phyloP scores from a whole-genome alignment of 2,329 filamentous ascomycete species.

The Aspergillus sp. region DNA sequence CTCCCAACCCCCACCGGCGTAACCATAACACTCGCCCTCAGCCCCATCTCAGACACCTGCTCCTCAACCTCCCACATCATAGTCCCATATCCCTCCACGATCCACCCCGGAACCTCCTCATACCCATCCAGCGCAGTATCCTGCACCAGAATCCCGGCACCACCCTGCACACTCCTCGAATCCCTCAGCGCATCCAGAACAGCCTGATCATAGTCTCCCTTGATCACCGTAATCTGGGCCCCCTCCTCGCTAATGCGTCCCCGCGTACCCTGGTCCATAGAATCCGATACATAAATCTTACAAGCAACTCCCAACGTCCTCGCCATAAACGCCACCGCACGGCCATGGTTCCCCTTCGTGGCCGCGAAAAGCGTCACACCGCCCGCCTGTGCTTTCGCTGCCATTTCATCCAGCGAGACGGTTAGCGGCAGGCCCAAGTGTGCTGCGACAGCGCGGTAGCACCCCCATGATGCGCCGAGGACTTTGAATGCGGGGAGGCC shows the following conservation, averaged over 20 bases:
- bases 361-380: slow-evolving; percentile 58
- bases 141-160: slow-evolving; percentile 59
- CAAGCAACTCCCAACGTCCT: slow-evolving; percentile 56
- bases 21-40: slow-evolving; percentile 54
- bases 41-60: slow-evolving; percentile 52
- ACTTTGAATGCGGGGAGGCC: slow-evolving; percentile 78
- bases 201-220: slow-evolving; percentile 65
- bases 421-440: slow-evolving; percentile 47
- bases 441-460: slow-evolving; percentile 57
- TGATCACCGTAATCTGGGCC: slow-evolving; percentile 55
- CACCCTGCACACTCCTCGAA: slow-evolving; percentile 29
- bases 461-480: slow-evolving; percentile 73
- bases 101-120: slow-evolving; percentile 67
- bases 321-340: slow-evolving; percentile 70
- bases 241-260: slow-evolving; percentile 62
- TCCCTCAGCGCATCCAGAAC: slow-evolving; percentile 52
- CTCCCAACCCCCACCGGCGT: slow-evolving; percentile 72
- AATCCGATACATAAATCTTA: slow-evolving; percentile 62
- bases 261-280: slow-evolving; percentile 56
- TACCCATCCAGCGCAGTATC: slow-evolving; percentile 70
- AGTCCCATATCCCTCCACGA: slow-evolving; percentile 75
- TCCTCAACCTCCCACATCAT: slow-evolving; percentile 68
- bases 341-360: slow-evolving; percentile 76
- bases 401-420: slow-evolving; percentile 47
- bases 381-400: slow-evolving; percentile 28